Evolutionary conservation across 352 stramenopile genomes (phyloP), one percentile per base, ranked within the genome.

Genomic region (Phytophthora colocasiae): DNA sequence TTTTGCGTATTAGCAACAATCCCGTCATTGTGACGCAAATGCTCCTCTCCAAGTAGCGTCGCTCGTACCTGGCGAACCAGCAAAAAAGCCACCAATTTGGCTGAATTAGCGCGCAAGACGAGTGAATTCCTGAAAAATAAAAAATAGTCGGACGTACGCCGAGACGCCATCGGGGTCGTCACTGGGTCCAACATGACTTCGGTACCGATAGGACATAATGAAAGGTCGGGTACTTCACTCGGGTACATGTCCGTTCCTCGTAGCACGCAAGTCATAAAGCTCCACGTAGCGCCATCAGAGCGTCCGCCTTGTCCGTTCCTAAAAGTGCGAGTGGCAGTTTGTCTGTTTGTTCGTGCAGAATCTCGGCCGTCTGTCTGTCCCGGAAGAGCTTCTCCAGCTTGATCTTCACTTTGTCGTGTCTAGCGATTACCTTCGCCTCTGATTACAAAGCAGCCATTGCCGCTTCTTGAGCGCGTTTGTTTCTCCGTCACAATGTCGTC

Each of bases 151-250:
- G 6, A 72, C 68, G 58, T 90, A 92, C n/a, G n/a, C n/a, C 79
- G 84, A 92, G 39, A 95, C 69, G 53, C 85, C 87, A 41, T 92
- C 93, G 87, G 87, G 2, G 87, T 93, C 41, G 74, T 89, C 38
- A 95, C 81, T 1, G 87, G 85, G 51, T 95, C 85, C 1, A 69
- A 55, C 85, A 95, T 93, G 65, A 95, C 75, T 68, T 93, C 87
- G 83, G 93, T 92, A 63, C 81, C 91, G 48, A 95, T 86, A 10
- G 87, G 85, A 41, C 87, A 95, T 22, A n/a, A 91, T 54, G 44
- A 92, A 92, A 44, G 92, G 58, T 95, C 85, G 17, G 87, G 87
- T 3, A 93, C 68, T 26, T 85, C 63, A n/a, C 80, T 68, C 31
- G 75, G 77, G 45, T 79, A 75, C 63, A 91, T 77, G 24, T 75